Evolutionary conservation across 495 filamentous ascomycete species (phyloP).

Genomic region (Aspergillus haitiensis): DNA sequence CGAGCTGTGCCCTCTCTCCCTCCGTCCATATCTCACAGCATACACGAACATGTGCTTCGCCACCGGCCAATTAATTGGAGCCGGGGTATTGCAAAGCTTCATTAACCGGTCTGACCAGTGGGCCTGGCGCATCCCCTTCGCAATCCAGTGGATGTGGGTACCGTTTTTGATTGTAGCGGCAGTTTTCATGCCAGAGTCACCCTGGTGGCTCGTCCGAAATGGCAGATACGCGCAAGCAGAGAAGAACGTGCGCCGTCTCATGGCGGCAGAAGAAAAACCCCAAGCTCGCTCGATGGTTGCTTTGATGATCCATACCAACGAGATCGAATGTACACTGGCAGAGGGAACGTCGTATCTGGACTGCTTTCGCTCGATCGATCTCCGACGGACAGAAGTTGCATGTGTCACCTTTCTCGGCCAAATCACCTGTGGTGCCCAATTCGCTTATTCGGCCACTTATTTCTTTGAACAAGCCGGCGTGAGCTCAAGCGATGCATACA

Average conservation of each 20-base stretch:
- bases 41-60: conserved; percentile 52
- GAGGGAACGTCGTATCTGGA: conserved; percentile 38
- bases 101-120: conserved; percentile 39
- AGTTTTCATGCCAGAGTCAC: conserved; percentile 47
- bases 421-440: conserved; percentile 15
- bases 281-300: conserved; percentile 44
- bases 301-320: conserved; percentile 42
- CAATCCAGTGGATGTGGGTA: conserved; percentile 40
- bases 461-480: conserved; percentile 63
- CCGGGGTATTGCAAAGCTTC: conserved; percentile 48
- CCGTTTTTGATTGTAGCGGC: conserved; percentile 41
- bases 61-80: conserved; percentile 53
- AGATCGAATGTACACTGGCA: conserved; percentile 34
- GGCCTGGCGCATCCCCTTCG: conserved; percentile 58
- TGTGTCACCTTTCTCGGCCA: conserved; percentile 27
- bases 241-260: conserved; percentile 43
- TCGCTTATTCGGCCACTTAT: conserved; percentile 34
- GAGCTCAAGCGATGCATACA: conserved; percentile 53
- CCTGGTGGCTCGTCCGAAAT: conserved; percentile 47
- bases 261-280: conserved; percentile 10
- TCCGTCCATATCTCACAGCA: conserved; percentile 46
- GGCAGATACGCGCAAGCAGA: conserved; percentile 46
- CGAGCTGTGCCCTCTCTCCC: conserved; percentile 48
- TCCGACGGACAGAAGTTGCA: conserved; percentile 44
- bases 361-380: conserved; percentile 42